Percentiles rank a stretch among this genome's conserved stretches.
Conservation (phyloP, 2,329 filamentous ascomycete genomes). For the Zelopaecilomyces penicillatus region DNA sequence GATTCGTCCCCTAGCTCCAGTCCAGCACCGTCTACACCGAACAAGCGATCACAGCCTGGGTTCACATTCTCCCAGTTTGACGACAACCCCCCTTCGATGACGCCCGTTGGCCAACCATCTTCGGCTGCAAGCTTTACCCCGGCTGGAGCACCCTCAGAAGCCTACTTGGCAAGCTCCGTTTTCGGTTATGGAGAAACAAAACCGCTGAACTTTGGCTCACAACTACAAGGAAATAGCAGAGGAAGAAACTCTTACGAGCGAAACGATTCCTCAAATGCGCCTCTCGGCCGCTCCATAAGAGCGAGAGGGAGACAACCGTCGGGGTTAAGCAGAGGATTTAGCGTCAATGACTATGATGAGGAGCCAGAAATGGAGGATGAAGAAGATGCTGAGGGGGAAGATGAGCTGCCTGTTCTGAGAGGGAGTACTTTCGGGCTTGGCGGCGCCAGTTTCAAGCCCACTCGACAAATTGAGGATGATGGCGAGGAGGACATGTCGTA, state of each 20-base stretch:
- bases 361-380: constrained; percentile 19
- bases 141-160: constrained; percentile 46
- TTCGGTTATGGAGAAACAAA: constrained; percentile 35
- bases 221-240: constrained; percentile 16
- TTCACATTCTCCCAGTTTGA: constrained; percentile 31
- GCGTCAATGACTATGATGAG: constrained; percentile 24
- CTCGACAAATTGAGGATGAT: constrained; percentile 9
- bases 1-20: constrained; percentile 34
- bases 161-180: constrained; percentile 47
- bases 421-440: constrained; percentile 26
- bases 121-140: constrained; percentile 48
- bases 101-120: constrained; percentile 44
- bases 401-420: constrained; percentile 23
- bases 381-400: constrained; percentile 26
- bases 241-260: constrained; percentile 30
- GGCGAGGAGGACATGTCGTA: constrained; percentile 20
- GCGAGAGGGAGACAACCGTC: constrained; percentile 39
- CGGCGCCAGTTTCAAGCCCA: constrained; percentile 8
- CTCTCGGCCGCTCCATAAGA: constrained; percentile 41
- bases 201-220: constrained; percentile 30
- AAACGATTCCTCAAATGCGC: constrained; percentile 29
- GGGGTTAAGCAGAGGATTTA: constrained; percentile 37
- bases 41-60: constrained; percentile 26
- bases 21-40: constrained; percentile 42
- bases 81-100: constrained; percentile 40